These are phyloP conservation scores for Camellia sinensis DNA, from an alignment of 148 eudicot genomes.

Conservation along the genomic window DNA sequence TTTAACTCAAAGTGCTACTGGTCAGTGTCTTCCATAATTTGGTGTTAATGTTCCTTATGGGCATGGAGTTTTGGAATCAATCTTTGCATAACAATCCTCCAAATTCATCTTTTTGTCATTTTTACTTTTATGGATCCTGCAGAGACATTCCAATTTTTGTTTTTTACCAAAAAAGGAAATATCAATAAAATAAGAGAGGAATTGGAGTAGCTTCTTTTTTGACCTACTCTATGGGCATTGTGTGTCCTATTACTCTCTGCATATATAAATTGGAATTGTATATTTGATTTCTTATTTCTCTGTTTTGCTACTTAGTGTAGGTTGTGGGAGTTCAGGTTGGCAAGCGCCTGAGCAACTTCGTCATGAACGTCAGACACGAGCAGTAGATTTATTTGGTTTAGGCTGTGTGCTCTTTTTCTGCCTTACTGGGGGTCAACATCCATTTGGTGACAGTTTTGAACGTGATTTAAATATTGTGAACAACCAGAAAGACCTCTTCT, in stretches of 20 bases:
- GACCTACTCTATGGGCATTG: background rate
- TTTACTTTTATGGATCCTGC: background rate
- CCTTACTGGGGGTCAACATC: constrained; percentile 77
- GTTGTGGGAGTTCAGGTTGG: constrained; percentile 82
- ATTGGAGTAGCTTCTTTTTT: background rate
- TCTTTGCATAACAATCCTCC: background rate
- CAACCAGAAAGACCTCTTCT: constrained; percentile 53
- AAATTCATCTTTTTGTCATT: background rate
- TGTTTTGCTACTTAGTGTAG: constrained; percentile 31
- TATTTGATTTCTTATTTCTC: background rate
- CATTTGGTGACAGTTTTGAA: constrained; percentile 68
- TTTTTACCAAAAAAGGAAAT: background rate
- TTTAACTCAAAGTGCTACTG: constrained; percentile 75
- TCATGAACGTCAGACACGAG: constrained; percentile 68
- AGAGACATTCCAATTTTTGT: background rate
- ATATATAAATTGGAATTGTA: background rate
- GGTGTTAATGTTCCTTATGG: background rate
- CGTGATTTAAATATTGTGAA: constrained; percentile 63
- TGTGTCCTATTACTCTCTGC: background rate
- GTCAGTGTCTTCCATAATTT: constrained; percentile 30
- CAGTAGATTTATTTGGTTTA: constrained; percentile 70
- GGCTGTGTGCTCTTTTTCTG: constrained; percentile 81
- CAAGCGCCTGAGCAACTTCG: constrained; percentile 84
- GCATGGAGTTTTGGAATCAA: background rate
- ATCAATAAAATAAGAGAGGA: background rate